Evolutionary conservation across 345 rosid species (phyloP).

Genomic region (Linum tenue): DNA sequence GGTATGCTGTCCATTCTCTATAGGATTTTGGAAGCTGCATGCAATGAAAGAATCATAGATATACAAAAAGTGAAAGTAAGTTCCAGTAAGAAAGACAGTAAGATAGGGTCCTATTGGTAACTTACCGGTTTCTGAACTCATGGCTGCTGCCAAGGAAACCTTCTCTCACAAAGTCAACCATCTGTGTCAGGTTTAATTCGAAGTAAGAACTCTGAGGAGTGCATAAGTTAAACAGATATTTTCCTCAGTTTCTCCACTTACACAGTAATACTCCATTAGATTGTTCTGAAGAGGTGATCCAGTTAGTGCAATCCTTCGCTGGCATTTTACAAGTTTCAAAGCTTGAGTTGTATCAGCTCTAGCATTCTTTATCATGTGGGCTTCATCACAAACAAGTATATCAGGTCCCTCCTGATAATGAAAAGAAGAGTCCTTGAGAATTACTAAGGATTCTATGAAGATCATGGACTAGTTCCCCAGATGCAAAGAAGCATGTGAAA

Average conservation of each 20-base stretch:
- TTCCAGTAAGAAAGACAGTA: constrained; percentile 11
- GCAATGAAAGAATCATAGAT: constrained; percentile 14
- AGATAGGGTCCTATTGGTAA: constrained; percentile 14
- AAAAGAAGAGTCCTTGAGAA: constrained; percentile 13
- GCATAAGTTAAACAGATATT: background rate
- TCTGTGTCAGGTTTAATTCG: constrained; percentile 42
- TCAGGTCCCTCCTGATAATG: constrained; percentile 88
- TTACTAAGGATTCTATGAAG: background rate
- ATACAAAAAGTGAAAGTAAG: constrained; percentile 6
- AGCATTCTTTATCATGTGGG: constrained; percentile 93
- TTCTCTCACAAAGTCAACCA: constrained; percentile 99
- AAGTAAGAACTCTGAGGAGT: constrained; percentile 8
- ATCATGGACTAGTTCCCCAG: constrained; percentile 3
- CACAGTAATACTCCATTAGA: constrained; percentile 98
- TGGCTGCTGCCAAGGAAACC: constrained; percentile 99
- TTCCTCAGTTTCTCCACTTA: constrained; percentile 34
- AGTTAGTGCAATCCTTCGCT: constrained; percentile 96
- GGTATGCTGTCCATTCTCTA: constrained; percentile 96
- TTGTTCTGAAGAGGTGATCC: constrained; percentile 99
- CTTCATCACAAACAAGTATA: constrained; percentile 99
- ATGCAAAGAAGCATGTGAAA: constrained; percentile 1
- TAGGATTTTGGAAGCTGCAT: constrained; percentile 95
- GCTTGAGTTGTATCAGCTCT: constrained; percentile 97
- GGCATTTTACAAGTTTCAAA: constrained; percentile 89
- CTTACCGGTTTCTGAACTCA: constrained; percentile 94